Conservation (phyloP, 2,329 filamentous ascomycete genomes). For the Mariannaea sp. region DNA sequence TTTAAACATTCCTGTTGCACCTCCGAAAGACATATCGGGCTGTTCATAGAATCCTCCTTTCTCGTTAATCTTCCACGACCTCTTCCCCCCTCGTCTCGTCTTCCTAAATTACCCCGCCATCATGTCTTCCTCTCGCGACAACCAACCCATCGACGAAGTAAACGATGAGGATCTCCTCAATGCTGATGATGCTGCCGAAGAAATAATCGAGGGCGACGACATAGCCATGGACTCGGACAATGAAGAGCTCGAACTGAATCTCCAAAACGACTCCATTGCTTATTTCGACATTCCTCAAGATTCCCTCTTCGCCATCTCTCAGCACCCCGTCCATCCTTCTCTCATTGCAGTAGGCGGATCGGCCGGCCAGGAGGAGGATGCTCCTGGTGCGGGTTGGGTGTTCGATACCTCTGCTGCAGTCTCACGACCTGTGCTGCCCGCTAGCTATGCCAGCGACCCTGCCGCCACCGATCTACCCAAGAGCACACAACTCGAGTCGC, state of each 20-base stretch:
- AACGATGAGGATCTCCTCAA: slow-evolving; percentile 46
- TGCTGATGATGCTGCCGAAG: slow-evolving; percentile 71
- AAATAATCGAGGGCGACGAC: slow-evolving; percentile 74
- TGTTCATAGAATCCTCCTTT: not conserved
- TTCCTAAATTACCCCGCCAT: slow-evolving; percentile 34
- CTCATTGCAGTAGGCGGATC: slow-evolving; percentile 87
- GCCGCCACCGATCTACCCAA: slow-evolving; percentile 55
- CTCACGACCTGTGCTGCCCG: slow-evolving; percentile 71
- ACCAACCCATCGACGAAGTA: slow-evolving; percentile 19
- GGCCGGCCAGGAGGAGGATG: slow-evolving; percentile 62
- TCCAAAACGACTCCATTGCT: slow-evolving; percentile 90
- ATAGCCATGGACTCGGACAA: slow-evolving; percentile 80
- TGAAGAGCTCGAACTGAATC: slow-evolving; percentile 77
- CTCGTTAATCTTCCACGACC: not conserved
- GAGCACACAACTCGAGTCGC: slow-evolving; percentile 62
- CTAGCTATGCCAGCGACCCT: slow-evolving; percentile 72
- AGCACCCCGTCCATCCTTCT: slow-evolving; percentile 78
- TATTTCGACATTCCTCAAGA: slow-evolving; percentile 92
- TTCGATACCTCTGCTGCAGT: slow-evolving; percentile 73
- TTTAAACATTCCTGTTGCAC: slow-evolving; percentile 6
- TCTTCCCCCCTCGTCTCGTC: not conserved
- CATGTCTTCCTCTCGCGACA: slow-evolving; percentile 41
- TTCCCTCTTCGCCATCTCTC: slow-evolving; percentile 92
- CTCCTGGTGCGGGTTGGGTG: slow-evolving; percentile 81
- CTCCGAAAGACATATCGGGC: not conserved